Evolutionary conservation across 2,329 filamentous ascomycete species (phyloP), one percentile per base, ranked within the genome.

Genomic region (Alternaria brassicicola): DNA sequence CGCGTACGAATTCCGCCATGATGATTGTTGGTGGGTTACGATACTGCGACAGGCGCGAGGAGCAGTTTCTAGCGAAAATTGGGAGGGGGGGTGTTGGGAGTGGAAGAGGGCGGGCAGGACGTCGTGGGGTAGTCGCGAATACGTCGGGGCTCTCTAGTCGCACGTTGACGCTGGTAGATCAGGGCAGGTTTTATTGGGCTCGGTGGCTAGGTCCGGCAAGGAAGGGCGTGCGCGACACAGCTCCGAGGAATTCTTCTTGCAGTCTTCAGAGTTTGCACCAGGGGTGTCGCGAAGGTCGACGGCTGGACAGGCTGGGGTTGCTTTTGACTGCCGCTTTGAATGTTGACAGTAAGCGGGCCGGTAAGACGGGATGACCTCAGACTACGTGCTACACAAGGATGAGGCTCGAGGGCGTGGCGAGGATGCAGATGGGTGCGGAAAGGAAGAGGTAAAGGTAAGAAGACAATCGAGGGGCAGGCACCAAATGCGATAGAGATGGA

Each of bases 1-100:
- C 93, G 82, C 95, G 91, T 77, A 99, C 92, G 81, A 99, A 99
- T 86, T 99, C 95, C 79, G 95, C 95, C 95, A 99, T 98, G 79
- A 77, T 89, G 86, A 57, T 61, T 55, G 39, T 56, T 33, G 63
- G 64, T 59, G 33, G 33, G 52, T 42, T 53, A 51, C 30, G 41
- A 43, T 54, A 30, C 36, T 68, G 71, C 72, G 66, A 64, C 63
- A 53, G 68, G 66, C 63, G 68, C 61, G 30, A 39, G 62, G 61
- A 65, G 64, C 39, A 51, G 48, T 33, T 42, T 46, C 38, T 45
- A 13, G 19, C 10, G 57, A 38, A 21, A 21, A 39, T 43, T 57
- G 57, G 53, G 55, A 36, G 52, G 35, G 30, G 39, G 53, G 39
- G 25, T 30, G 35, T 21, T 54, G 51, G 51, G 55, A 38, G 51